Evolutionary conservation across 139 green algal genomes (phyloP).

Genomic region (Micractinium conductrix): DNA sequence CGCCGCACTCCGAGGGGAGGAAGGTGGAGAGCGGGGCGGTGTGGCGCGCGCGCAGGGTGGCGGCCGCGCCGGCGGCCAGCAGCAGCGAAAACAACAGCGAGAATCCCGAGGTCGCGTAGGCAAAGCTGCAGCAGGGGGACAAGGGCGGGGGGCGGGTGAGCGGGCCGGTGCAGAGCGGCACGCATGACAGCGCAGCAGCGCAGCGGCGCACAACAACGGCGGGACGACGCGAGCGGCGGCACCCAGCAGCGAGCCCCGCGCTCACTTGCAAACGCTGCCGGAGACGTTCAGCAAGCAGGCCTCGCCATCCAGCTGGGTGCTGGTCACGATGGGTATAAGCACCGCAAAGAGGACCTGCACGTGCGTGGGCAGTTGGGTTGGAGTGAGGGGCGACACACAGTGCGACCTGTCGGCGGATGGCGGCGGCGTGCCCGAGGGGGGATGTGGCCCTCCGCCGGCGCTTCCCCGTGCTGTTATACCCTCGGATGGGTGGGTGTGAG

Average conservation of each 20-base stretch:
- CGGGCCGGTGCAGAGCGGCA: not conserved
- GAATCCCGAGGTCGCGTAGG: constrained; percentile 9
- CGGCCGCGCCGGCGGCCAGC: not conserved
- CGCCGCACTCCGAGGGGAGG: not conserved
- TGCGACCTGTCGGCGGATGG: not conserved
- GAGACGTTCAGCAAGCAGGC: not conserved
- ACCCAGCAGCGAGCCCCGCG: too few relatives aligned
- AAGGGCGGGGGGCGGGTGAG: not conserved
- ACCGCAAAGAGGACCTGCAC: constrained; percentile 3
- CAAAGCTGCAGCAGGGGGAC: not conserved
- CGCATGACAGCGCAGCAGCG: not conserved
- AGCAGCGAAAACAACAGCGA: constrained; percentile 13
- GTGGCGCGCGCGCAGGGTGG: not conserved
- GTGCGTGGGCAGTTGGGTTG: too few relatives aligned
- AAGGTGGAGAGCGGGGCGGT: not conserved
- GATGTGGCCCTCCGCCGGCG: too few relatives aligned
- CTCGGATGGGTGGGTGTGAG: too few relatives aligned
- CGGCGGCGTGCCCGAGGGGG: too few relatives aligned
- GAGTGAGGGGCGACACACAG: not conserved
- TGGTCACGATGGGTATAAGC: not conserved
- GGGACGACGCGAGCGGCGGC: too few relatives aligned
- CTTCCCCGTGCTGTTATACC: too few relatives aligned
- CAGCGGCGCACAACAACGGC: too few relatives aligned
- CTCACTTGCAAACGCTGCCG: constrained; percentile 3
- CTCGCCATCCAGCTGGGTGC: not conserved